Percentiles rank a stretch among this genome's conserved stretches.
These are phyloP conservation scores for Carex arenaria DNA, from an alignment of 202 grass and related monocot genomes.

Conservation along the genomic window DNA sequence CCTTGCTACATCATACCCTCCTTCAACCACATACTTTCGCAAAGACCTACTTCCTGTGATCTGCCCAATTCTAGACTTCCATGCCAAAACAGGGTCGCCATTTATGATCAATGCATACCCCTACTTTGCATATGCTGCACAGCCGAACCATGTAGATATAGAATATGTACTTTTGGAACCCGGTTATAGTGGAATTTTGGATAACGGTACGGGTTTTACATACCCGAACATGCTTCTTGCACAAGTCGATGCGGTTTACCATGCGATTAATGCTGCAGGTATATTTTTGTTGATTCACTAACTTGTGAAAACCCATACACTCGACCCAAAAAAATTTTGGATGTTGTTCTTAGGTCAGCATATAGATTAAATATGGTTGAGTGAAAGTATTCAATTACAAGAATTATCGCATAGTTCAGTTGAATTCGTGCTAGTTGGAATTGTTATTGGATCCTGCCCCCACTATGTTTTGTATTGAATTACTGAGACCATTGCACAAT, in stretches of 20 bases:
- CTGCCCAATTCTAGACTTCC: conserved; percentile 61
- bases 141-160: conserved; percentile 44
- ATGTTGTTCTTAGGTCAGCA: neutral
- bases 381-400: neutral
- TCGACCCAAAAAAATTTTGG: no score
- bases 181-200: conserved; percentile 33
- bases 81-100: conserved; percentile 44
- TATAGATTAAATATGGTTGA: neutral
- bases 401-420: neutral
- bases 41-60: conserved; percentile 57
- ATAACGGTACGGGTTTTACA: conserved; percentile 37
- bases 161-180: conserved; percentile 53
- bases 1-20: conserved; percentile 55
- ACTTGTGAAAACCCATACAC: neutral
- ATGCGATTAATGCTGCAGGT: conserved; percentile 54
- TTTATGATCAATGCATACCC: conserved; percentile 78
- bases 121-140: conserved; percentile 58
- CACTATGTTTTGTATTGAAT: neutral
- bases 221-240: conserved; percentile 63
- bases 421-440: neutral
- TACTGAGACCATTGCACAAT: neutral
- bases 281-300: neutral
- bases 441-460: neutral
- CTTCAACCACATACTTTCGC: conserved; percentile 50
- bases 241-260: conserved; percentile 63